phyloP scores from a whole-genome alignment of 441 rosid genomes.

The Arabidopsis hybrid region DNA sequence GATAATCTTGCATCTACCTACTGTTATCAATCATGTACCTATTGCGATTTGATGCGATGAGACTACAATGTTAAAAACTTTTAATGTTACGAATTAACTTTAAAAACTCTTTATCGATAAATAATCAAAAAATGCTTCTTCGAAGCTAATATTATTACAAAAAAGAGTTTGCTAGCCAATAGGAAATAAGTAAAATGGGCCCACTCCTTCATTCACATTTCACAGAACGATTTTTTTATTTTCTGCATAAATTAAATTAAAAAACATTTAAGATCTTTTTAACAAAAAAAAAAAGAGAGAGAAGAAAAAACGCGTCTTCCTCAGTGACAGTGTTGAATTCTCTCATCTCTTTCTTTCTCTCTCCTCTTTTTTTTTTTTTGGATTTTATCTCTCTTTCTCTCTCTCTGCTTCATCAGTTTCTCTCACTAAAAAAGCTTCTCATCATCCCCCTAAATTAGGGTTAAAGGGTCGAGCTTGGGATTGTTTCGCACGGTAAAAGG shows the following conservation, averaged over 20 bases:
- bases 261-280: background rate
- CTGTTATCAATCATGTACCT: slow-evolving; percentile 39
- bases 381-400: slow-evolving; percentile 11
- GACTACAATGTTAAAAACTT: background rate
- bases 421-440: slow-evolving; percentile 40
- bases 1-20: slow-evolving; percentile 38
- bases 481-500: slow-evolving; percentile 31
- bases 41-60: slow-evolving; percentile 32
- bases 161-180: slow-evolving; percentile 27
- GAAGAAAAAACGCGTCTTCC: slow-evolving; percentile 55
- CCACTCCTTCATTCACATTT: slow-evolving; percentile 37
- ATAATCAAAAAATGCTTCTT: background rate
- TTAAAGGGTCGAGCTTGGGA: slow-evolving; percentile 41
- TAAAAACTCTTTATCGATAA: too few relatives aligned
- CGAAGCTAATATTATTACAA: background rate
- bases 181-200: slow-evolving; percentile 26
- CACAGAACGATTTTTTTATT: slow-evolving; percentile 10
- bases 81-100: background rate
- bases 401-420: slow-evolving; percentile 39
- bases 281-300: background rate
- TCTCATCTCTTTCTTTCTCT: slow-evolving; percentile 30
- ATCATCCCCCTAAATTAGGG: slow-evolving; percentile 47
- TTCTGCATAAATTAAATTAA: background rate
- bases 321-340: slow-evolving; percentile 48
- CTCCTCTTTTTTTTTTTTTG: background rate